These are phyloP conservation scores for Gautieria morchelliformis DNA, from an alignment of 768 basidiomycete genomes.

Conservation along the genomic window DNA sequence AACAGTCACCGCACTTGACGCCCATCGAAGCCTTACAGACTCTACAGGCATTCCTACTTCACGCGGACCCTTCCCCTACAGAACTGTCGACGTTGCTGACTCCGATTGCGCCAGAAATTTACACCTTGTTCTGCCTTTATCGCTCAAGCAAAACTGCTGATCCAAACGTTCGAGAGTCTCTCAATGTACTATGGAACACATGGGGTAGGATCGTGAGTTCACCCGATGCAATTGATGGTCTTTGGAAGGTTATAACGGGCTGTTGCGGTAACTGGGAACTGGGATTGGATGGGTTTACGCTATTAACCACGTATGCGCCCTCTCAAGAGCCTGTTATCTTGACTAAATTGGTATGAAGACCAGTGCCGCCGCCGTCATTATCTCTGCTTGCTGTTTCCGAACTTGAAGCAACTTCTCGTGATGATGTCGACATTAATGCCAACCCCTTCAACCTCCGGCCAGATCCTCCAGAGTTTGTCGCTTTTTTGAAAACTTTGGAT, in stretches of 20 bases:
- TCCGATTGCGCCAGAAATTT: constrained; percentile 58
- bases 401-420: constrained; percentile 30
- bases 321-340: background rate
- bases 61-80: constrained; percentile 70
- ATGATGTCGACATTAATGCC: constrained; percentile 35
- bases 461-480: constrained; percentile 61
- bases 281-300: constrained; percentile 36
- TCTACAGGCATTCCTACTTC: constrained; percentile 50
- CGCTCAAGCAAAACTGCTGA: constrained; percentile 50
- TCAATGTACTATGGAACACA: constrained; percentile 51
- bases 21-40: constrained; percentile 37
- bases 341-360: constrained; percentile 15
- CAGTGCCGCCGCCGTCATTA: constrained; percentile 18
- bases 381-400: constrained; percentile 46
- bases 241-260: constrained; percentile 52
- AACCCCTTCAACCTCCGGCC: constrained; percentile 64
- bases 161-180: constrained; percentile 48
- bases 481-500: constrained; percentile 53
- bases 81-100: constrained; percentile 56
- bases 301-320: background rate
- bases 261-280: constrained; percentile 47
- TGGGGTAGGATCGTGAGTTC: constrained; percentile 64
- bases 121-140: constrained; percentile 50
- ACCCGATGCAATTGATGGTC: constrained; percentile 39
- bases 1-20: constrained; percentile 9